phyloP scores from a whole-genome alignment of 768 basidiomycete genomes.

The Steccherinum ochraceum region DNA sequence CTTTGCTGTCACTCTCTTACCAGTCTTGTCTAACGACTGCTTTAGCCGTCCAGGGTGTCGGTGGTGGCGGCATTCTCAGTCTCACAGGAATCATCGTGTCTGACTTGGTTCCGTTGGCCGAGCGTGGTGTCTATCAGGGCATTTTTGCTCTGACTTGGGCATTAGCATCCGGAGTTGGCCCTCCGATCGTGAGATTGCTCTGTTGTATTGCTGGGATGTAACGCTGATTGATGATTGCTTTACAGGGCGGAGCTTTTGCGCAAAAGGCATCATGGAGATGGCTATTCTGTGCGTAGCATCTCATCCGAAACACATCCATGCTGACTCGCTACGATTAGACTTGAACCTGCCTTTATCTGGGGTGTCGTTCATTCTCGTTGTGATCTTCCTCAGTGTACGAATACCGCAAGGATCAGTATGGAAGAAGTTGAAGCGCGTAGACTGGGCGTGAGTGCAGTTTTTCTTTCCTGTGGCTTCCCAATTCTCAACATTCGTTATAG shows the following conservation, averaged over 20 bases:
- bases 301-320: background rate
- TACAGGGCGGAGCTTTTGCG: slow-evolving; percentile 16
- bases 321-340: slow-evolving; percentile 15
- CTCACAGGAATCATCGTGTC: slow-evolving; percentile 18
- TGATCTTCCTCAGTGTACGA: slow-evolving; percentile 8
- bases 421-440: slow-evolving; percentile 25
- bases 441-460: slow-evolving; percentile 28
- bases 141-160: slow-evolving; percentile 10
- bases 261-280: slow-evolving; percentile 24
- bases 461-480: background rate
- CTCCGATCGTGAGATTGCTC: slow-evolving; percentile 7
- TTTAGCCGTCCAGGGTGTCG: slow-evolving; percentile 19
- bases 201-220: background rate
- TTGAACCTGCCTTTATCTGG: slow-evolving; percentile 27
- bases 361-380: slow-evolving; percentile 5
- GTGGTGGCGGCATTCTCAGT: slow-evolving; percentile 18
- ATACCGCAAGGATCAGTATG: slow-evolving; percentile 22
- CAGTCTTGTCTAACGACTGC: background rate
- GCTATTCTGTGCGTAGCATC: slow-evolving; percentile 21
- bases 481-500: slow-evolving; percentile 11
- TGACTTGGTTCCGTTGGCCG: slow-evolving; percentile 19
- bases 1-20: background rate
- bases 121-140: slow-evolving; percentile 16
- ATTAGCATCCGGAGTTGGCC: slow-evolving; percentile 9
- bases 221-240: background rate